phyloP scores from a whole-genome alignment of 148 eudicot genomes.

The Rhododendron henanense region DNA sequence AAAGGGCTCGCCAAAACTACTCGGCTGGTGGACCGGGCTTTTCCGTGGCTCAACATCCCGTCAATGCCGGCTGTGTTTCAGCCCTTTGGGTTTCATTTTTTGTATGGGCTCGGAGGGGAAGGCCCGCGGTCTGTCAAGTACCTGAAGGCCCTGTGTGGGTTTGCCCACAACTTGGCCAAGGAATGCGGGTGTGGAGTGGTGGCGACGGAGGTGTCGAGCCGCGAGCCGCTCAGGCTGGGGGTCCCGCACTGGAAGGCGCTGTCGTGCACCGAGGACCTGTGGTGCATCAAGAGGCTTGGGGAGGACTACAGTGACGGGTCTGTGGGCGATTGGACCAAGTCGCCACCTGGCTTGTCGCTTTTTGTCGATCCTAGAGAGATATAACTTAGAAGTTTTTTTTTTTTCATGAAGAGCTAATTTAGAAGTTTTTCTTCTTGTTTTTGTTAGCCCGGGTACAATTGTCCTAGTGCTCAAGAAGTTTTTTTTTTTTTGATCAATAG shows the following conservation, averaged over 20 bases:
- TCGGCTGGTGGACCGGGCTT: conserved; percentile 64
- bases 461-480: neutral
- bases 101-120: conserved; percentile 85
- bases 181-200: conserved; percentile 65
- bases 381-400: neutral
- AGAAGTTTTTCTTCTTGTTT: neutral
- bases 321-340: conserved; percentile 79
- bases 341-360: conserved; percentile 51
- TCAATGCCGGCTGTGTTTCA: conserved; percentile 67
- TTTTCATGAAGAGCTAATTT: neutral
- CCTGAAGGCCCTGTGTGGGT: conserved; percentile 45
- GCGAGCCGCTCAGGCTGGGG: conserved; percentile 65
- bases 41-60: conserved; percentile 62
- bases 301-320: conserved; percentile 72
- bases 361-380: conserved; percentile 89
- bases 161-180: conserved; percentile 72
- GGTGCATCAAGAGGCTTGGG: conserved; percentile 75
- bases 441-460: too few species aligned
- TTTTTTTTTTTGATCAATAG: too few species aligned
- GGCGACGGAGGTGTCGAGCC: conserved; percentile 68
- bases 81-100: conserved; percentile 81
- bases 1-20: conserved; percentile 47
- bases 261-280: conserved; percentile 67
- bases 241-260: conserved; percentile 79
- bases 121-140: conserved; percentile 48